Evolutionary conservation across 2,329 filamentous ascomycete genomes (phyloP), one percentile per base, ranked within the genome.

Genomic region (Exophiala viscosa): DNA sequence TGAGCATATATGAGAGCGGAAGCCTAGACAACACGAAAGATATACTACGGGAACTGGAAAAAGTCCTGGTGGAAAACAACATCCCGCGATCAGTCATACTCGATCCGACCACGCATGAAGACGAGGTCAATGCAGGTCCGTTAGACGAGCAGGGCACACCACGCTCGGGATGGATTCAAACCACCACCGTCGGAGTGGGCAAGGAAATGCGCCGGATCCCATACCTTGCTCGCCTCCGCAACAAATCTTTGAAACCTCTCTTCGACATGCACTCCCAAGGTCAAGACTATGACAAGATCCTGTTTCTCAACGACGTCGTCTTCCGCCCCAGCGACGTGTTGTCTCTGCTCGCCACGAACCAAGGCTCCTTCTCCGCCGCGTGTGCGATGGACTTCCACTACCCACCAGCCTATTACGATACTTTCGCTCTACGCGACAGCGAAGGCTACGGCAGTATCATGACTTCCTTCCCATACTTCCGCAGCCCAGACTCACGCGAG

Each of bases 331-430:
- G 73, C 3, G 81, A 84, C 57, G 77, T 81, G 0, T 67, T 76
- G 5, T 73, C 77, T 17, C 70, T 85, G 13, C 70, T 89, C 55
- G 76, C 76, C 44, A 86, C 82, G 2, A 81, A 84, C 60, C 61
- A 69, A 13, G 75, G 77, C 5, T 63, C 71, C 13, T 90, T 88
- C 61, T 80, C 83, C 3, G 83, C 86, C 0, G 84, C 84, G 3
- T 90, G 87, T 63, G 84, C 84, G 0, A 70, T 88, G 33, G 87
- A 90, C 69, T 89, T 84, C 62, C 80, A 83, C 56, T 58, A 56
- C n/a, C 78, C 80, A 49, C 81, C 86, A 57, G 75, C 80, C 36
- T 87, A 83, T 65, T 90, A 90, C 67, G 87, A 90, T 66, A 82
- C 85, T 0, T 90, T 87, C 66, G 87, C 86, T 1, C 81, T 84